Evolutionary conservation across 2,329 filamentous ascomycete species (phyloP), one percentile per base, ranked within the genome.

Genomic region (Neonectria neomacrospora): DNA sequence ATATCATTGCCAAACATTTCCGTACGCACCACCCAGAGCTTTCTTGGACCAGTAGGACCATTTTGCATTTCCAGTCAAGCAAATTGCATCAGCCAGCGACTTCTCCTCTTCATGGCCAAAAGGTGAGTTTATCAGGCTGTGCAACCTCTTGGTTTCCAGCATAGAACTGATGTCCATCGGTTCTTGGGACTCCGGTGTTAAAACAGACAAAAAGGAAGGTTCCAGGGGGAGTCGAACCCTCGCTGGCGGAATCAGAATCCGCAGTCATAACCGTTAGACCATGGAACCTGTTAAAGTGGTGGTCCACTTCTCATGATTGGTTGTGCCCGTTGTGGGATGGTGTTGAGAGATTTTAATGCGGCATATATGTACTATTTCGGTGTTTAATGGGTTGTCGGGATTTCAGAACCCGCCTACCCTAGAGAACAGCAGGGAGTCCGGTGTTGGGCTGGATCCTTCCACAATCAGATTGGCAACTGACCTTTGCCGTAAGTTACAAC

Each of bases 191-290:
- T 4, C 10, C 12, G 28, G 23, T 18, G 45, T 3, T 8, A 16
- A 2, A 6, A 18, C 7, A 5, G n/a, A 9, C 41, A 16, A 59
- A 42, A 54, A 63, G 47, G 44, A 56, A 68, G 61, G 66, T 67
- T 47, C 44, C 64, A 54, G 64, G 54, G 66, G 64, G 66, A 65
- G 66, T 68, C 66, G 61, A 68, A 68, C 66, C 64, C 66, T 67
- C 61, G 61, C 66, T 68, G 66, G 66, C 66, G 64, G 66, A 67
- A 67, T 67, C 64, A 67, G 61, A 68, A 68, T 65, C 64, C 64
- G 64, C 64, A 63, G 66, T 68, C 64, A 68, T 68, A 60, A 58
- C 64, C 63, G 66, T 66, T 66, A 66, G 66, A 66, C 66, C 66
- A 67, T 53, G 66, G 41, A 62, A 67, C 63, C 65, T 37, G 34